These are phyloP conservation scores for Tilletia horrida DNA, from an alignment of 1,284 basidiomycete genomes.

Conservation along the genomic window DNA sequence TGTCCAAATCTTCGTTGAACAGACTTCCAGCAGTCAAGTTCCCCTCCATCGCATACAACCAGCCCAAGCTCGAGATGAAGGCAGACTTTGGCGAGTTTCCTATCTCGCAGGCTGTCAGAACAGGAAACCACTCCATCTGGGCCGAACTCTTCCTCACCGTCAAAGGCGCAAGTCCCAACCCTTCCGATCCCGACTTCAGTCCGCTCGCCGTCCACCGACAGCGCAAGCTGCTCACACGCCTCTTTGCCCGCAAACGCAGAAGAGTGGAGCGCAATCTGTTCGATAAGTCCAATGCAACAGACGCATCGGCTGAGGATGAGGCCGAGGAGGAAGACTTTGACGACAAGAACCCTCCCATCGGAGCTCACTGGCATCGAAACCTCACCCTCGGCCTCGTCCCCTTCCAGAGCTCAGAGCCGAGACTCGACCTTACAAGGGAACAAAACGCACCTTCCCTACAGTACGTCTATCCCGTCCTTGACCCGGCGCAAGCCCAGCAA, in stretches of 20 bases:
- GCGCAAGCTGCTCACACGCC: slow-evolving; percentile 79
- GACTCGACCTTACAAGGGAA: slow-evolving; percentile 61
- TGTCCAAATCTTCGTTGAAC: neutral
- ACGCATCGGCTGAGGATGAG: slow-evolving; percentile 58
- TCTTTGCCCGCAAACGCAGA: slow-evolving; percentile 68
- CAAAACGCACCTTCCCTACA: slow-evolving; percentile 62
- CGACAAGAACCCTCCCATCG: slow-evolving; percentile 50
- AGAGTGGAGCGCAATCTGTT: slow-evolving; percentile 82
- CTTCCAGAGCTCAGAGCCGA: slow-evolving; percentile 57
- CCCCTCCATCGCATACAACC: slow-evolving; percentile 28
- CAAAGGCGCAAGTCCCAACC: slow-evolving; percentile 66
- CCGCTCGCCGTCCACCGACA: slow-evolving; percentile 67
- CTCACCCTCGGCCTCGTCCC: slow-evolving; percentile 80
- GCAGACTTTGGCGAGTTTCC: slow-evolving; percentile 30
- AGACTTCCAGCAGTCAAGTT: slow-evolving; percentile 37
- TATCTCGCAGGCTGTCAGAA: slow-evolving; percentile 27
- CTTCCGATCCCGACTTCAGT: slow-evolving; percentile 58
- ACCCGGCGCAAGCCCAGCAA: slow-evolving; percentile 2
- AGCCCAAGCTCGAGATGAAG: slow-evolving; percentile 22
- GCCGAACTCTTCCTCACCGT: slow-evolving; percentile 78
- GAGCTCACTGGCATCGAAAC: slow-evolving; percentile 86
- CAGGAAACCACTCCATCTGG: slow-evolving; percentile 59
- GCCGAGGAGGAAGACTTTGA: slow-evolving; percentile 15
- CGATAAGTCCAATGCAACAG: slow-evolving; percentile 51
- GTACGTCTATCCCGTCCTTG: slow-evolving; percentile 30